phyloP scores from a whole-genome alignment of 1,284 basidiomycete genomes.

The Leccinum fallax region DNA sequence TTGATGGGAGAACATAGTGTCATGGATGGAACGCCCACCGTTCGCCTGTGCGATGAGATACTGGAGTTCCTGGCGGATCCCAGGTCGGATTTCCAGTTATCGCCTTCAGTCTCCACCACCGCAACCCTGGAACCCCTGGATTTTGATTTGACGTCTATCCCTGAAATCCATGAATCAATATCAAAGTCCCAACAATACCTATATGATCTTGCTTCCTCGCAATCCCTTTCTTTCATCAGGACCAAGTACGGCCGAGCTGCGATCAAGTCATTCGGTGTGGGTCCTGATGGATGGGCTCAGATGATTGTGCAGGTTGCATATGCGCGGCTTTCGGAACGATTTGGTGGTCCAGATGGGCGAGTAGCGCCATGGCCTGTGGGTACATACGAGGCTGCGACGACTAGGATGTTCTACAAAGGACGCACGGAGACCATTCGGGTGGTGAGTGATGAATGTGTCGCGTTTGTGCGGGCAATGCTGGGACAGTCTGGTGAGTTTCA shows the following conservation, averaged over 20 bases:
- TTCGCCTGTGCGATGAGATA: constrained; percentile 65
- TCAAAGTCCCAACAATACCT: constrained; percentile 58
- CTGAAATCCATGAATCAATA: constrained; percentile 51
- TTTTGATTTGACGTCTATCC: constrained; percentile 60
- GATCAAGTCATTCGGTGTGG: constrained; percentile 85
- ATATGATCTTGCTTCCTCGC: constrained; percentile 62
- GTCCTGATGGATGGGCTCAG: constrained; percentile 93
- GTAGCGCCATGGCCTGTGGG: constrained; percentile 48
- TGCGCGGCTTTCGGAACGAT: constrained; percentile 54
- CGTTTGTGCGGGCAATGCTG: constrained; percentile 79
- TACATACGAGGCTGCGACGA: constrained; percentile 90
- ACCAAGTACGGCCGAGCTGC: constrained; percentile 84
- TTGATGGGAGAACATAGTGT: constrained; percentile 91
- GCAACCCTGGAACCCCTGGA: constrained; percentile 50
- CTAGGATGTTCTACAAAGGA: constrained; percentile 82
- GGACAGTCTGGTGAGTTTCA: constrained; percentile 35
- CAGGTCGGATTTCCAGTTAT: constrained; percentile 56
- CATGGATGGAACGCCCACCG: constrained; percentile 83
- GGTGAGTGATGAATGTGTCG: constrained; percentile 69
- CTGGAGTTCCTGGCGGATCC: constrained; percentile 63
- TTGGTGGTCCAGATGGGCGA: constrained; percentile 38
- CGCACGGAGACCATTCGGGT: constrained; percentile 89
- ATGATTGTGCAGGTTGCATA: constrained; percentile 89
- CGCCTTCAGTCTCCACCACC: constrained; percentile 33
- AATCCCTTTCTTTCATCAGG: constrained; percentile 65